phyloP scores from a whole-genome alignment of 306 rosid genomes.

The Medicago lupulina region DNA sequence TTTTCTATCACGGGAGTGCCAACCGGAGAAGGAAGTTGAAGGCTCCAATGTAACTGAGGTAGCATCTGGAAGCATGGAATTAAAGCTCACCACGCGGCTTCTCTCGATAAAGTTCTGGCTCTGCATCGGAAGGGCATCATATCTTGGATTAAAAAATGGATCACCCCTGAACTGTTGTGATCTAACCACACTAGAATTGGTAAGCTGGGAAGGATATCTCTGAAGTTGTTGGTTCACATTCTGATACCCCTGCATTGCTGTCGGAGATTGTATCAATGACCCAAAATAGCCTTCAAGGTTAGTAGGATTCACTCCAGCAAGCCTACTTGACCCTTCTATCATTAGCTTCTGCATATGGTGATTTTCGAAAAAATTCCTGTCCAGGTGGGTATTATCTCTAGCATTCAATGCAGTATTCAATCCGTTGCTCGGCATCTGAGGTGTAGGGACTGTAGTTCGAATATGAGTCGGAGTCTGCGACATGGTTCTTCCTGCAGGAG shows the following conservation, averaged over 20 bases:
- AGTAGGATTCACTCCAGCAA: not conserved
- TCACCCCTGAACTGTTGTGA: constrained; percentile 53
- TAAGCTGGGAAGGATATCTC: not conserved
- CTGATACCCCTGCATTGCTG: not conserved
- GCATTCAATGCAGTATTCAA: not conserved
- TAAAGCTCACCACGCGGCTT: constrained; percentile 38
- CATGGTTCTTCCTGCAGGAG: not conserved
- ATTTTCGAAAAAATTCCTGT: not conserved
- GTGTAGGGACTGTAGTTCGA: not conserved
- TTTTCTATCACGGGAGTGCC: constrained; percentile 79
- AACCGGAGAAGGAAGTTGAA: constrained; percentile 40
- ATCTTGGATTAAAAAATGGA: not conserved
- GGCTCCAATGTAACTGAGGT: not conserved
- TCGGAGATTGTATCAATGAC: not conserved
- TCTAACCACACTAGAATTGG: constrained; percentile 36
- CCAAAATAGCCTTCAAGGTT: not conserved
- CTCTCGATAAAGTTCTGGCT: constrained; percentile 82
- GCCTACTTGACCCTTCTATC: not conserved
- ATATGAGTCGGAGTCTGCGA: not conserved
- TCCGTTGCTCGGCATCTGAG: not conserved
- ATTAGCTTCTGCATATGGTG: too few relatives aligned
- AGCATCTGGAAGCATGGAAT: constrained; percentile 52
- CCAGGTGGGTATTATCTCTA: not conserved
- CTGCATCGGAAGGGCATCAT: constrained; percentile 58
- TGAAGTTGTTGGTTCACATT: not conserved